Evolutionary conservation across 2,329 filamentous ascomycete species (phyloP).

Genomic region (Clonostachys byssicola): DNA sequence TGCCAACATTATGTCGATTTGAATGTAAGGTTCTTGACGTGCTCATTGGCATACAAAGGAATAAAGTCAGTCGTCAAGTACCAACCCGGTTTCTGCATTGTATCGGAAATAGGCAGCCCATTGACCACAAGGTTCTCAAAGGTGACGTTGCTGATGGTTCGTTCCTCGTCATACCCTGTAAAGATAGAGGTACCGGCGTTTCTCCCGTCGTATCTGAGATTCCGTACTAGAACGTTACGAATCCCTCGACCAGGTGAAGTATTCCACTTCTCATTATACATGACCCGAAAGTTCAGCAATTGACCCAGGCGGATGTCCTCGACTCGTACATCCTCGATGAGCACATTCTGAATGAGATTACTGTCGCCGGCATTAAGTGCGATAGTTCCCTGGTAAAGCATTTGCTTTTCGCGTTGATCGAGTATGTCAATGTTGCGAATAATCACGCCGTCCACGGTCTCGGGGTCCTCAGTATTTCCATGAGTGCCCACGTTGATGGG

Average conservation of each 20-base stretch:
- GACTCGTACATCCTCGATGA: conserved; percentile 20
- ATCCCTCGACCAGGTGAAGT: conserved; percentile 23
- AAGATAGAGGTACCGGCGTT: background rate
- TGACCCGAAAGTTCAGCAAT: conserved; percentile 24
- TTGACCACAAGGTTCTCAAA: conserved; percentile 15
- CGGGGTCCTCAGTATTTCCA: conserved; percentile 23
- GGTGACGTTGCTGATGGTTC: conserved; percentile 4
- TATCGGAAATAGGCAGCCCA: conserved; percentile 10
- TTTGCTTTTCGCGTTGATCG: conserved; percentile 25
- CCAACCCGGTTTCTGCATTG: conserved; percentile 7
- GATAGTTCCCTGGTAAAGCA: conserved; percentile 26
- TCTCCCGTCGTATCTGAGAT: background rate
- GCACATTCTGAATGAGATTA: conserved; percentile 20
- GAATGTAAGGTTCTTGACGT: conserved; percentile 6
- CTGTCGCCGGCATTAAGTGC: conserved; percentile 23
- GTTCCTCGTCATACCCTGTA: background rate
- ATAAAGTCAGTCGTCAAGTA: conserved; percentile 4
- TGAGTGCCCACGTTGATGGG: conserved; percentile 27
- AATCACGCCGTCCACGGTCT: conserved; percentile 7
- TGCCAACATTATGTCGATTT: too few relatives aligned
- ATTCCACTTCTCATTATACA: conserved; percentile 24
- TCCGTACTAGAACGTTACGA: conserved; percentile 2
- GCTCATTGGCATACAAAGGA: conserved; percentile 9
- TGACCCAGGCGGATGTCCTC: conserved; percentile 22
- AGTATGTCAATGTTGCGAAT: conserved; percentile 27